These are phyloP conservation scores for Calonectria montana DNA, from an alignment of 2,329 filamentous ascomycete genomes.

Conservation along the genomic window DNA sequence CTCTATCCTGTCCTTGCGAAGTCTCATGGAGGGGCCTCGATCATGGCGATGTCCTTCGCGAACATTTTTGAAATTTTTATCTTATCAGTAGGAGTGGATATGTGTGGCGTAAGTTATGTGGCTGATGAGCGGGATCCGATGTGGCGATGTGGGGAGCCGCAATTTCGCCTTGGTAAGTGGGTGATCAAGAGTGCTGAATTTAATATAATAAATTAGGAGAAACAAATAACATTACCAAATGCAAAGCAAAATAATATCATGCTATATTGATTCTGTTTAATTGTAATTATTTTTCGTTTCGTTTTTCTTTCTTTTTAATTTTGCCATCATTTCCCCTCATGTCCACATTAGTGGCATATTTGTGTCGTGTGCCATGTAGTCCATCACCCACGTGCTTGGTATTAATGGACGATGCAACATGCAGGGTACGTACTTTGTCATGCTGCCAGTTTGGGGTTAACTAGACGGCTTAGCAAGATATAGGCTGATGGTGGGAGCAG, in stretches of 20 bases:
- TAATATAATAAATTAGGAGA: not conserved
- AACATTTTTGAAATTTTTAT: constrained; percentile 46
- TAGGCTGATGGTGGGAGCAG: constrained; percentile 1
- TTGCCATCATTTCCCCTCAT: not conserved
- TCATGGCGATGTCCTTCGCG: constrained; percentile 30
- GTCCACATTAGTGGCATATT: too few relatives aligned
- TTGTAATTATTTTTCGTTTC: not conserved
- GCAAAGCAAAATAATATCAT: not conserved
- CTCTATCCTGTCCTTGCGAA: constrained; percentile 5
- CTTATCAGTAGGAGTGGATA: constrained; percentile 48
- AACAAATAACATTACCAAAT: not conserved
- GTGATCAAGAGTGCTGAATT: not conserved
- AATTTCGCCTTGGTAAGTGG: not conserved
- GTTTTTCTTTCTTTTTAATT: not conserved
- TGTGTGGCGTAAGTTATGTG: constrained; percentile 29
- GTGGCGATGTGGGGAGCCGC: not conserved
- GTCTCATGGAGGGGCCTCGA: constrained; percentile 33
- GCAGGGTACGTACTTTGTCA: not conserved
- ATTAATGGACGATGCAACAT: not conserved
- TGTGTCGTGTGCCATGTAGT: too few relatives aligned
- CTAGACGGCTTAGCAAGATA: not conserved
- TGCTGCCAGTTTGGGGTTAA: not conserved
- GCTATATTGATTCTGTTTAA: not conserved
- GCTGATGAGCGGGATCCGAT: not conserved
- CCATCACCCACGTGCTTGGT: not conserved